Evolutionary conservation across 2,329 filamentous ascomycete genomes (phyloP).

Genomic region (Aspergillus clavatus): DNA sequence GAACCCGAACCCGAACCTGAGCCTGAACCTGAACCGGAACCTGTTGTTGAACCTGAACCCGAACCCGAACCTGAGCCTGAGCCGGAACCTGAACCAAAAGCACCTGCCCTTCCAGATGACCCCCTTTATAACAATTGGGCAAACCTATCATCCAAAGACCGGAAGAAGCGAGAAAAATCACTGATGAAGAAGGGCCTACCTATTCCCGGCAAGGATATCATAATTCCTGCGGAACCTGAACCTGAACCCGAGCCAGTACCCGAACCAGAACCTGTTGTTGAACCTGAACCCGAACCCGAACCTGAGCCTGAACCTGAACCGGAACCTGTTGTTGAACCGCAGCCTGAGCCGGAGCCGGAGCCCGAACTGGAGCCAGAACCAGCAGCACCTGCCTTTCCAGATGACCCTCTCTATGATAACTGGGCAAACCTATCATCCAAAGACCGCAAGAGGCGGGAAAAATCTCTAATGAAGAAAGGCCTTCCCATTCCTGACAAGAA

Average conservation of each 20-base stretch:
- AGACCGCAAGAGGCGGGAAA: conserved; percentile 44
- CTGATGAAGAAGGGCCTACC: conserved; percentile 25
- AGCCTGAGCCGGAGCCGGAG: conserved; percentile 21
- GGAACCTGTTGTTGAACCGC: conserved; percentile 3
- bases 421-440: conserved; percentile 36
- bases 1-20: conserved; percentile 19
- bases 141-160: conserved; percentile 37
- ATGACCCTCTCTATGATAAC: conserved; percentile 34
- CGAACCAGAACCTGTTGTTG: background rate
- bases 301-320: conserved; percentile 16
- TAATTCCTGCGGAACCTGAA: conserved; percentile 19
- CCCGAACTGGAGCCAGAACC: conserved; percentile 7
- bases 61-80: conserved; percentile 20
- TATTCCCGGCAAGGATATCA: conserved; percentile 28
- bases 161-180: conserved; percentile 41
- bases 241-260: conserved; percentile 20
- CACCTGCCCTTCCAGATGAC: conserved; percentile 32
- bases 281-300: conserved; percentile 17
- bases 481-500: conserved; percentile 29
- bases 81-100: conserved; percentile 17
- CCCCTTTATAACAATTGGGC: conserved; percentile 35
- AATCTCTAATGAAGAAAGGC: conserved; percentile 22
- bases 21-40: conserved; percentile 21
- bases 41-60: conserved; percentile 32
- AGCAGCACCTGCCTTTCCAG: conserved; percentile 28